Evolutionary conservation across 2,329 filamentous ascomycete genomes (phyloP).

Genomic region (Diplodia mutila): DNA sequence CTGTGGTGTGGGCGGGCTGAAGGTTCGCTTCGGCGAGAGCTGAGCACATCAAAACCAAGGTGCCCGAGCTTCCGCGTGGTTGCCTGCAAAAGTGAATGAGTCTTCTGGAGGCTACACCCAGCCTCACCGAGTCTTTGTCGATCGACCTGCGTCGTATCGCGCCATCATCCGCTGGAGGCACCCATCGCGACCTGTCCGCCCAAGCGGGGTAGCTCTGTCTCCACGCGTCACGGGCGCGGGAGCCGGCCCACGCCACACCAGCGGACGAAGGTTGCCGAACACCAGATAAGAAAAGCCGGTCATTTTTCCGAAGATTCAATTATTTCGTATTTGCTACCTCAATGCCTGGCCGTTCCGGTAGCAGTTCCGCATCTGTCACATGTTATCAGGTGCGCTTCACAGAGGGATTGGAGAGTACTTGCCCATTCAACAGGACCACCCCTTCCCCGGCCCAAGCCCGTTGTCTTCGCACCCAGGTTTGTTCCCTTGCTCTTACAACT

Average conservation of each 20-base stretch:
- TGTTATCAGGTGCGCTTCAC: slow-evolving; percentile 12
- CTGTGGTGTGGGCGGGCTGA: slow-evolving; percentile 54
- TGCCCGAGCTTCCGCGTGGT: slow-evolving; percentile 18
- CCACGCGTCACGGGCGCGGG: slow-evolving; percentile 1
- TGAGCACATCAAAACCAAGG: slow-evolving; percentile 13
- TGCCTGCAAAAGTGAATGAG: slow-evolving; percentile 9
- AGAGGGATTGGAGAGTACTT: slow-evolving; percentile 1
- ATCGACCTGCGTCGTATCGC: slow-evolving; percentile 8
- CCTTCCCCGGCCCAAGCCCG: neutral
- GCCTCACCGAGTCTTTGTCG: slow-evolving; percentile 22
- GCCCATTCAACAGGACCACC: neutral
- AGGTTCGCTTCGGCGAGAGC: slow-evolving; percentile 14
- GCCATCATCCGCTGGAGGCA: neutral
- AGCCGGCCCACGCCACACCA: slow-evolving; percentile 10
- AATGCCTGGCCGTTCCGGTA: neutral
- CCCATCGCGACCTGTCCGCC: slow-evolving; percentile 4
- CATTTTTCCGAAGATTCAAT: neutral
- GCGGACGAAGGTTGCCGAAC: neutral
- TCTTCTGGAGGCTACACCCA: neutral
- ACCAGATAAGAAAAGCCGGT: neutral
- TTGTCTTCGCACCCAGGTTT: neutral
- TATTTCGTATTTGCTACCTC: slow-evolving; percentile 17
- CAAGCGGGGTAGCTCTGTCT: slow-evolving; percentile 17
- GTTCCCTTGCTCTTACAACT: slow-evolving; percentile 7
- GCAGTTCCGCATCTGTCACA: neutral